Base-by-base conservation (phyloP, 169 alveolate genomes). In the Amoebophrya sp. region DNA sequence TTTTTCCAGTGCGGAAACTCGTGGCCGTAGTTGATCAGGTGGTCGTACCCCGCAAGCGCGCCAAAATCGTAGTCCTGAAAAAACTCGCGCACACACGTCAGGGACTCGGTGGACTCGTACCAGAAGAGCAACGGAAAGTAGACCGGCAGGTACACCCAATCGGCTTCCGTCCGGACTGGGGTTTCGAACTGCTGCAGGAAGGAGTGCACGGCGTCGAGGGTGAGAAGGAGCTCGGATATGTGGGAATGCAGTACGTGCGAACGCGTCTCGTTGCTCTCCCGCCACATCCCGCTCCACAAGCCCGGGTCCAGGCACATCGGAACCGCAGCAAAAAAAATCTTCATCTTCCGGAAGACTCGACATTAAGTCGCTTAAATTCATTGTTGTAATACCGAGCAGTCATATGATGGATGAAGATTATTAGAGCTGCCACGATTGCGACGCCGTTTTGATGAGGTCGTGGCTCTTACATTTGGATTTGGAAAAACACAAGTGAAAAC, bases 241-340 rank as follows among this genome's bases (percentile, higher is more conserved):
- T 66, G 83, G 39, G 83, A 66, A 66, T 66, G 83, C 83, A 66
- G 83, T 3, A 66, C 83, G 83, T 66, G 83, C 83, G 83, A 66
- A 7, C 32, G 12, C 83, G 83, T 66, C 10, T 66, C 35, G 83
- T 66, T 66, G 35, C 35, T 12, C 83, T 66, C 83, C 1, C 83
- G 83, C 83, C 83, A 66, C 29, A 66, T 1, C 2, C 35, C 38
- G 35, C 32, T 7, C 83, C 83, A 66, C 7, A 66, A 1, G 29
- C 38, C 29, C 29, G 83, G 83, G 83, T 66, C 83, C 35, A 66
- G 35, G 18, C 83, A 66, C 35, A 0, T 7, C 7, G 83, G 83
- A 25, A 66, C 18, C 35, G 39, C 1, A 2, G 83, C 83, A 25
- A 66, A 66, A 66, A 66, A 66, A 12, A 66, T 25, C 83, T 66